A percentile compares a stretch with the other conserved stretches of the same genome.
These are phyloP conservation scores for Amylostereum areolatum DNA, from an alignment of 1,284 basidiomycete genomes.

Conservation along the genomic window DNA sequence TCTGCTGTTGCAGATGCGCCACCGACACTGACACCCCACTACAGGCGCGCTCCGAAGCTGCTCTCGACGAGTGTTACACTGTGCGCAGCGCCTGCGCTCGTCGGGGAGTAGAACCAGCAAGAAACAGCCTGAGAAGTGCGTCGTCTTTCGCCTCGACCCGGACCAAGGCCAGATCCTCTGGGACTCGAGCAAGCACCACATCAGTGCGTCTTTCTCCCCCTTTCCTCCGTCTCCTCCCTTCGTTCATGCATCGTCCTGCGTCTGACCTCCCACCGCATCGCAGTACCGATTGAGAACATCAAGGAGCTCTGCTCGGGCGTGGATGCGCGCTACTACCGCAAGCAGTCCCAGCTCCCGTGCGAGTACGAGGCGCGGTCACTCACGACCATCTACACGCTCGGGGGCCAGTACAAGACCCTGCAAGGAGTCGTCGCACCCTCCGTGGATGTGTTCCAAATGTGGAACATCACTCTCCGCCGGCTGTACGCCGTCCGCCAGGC, in stretches of 20 bases:
- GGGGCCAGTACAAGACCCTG: conserved; percentile 84
- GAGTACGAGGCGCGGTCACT: conserved; percentile 68
- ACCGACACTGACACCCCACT: too few relatives aligned
- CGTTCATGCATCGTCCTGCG: too few relatives aligned
- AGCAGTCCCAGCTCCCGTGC: conserved; percentile 63
- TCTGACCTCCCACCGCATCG: too few relatives aligned
- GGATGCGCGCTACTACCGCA: conserved; percentile 74
- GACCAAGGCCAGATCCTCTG: conserved; percentile 81
- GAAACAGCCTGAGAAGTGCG: conserved; percentile 74
- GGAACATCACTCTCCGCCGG: conserved; percentile 57
- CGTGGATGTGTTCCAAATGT: conserved; percentile 61
- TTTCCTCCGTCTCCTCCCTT: too few relatives aligned
- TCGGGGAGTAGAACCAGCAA: too few relatives aligned
- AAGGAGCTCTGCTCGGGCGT: conserved; percentile 84
- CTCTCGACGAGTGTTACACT: too few relatives aligned
- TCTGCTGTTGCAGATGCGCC: too few relatives aligned
- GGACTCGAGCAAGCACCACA: conserved; percentile 73
- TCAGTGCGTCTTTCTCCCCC: conserved; percentile 49
- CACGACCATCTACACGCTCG: conserved; percentile 72
- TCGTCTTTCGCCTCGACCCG: conserved; percentile 71
- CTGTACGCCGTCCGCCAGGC: conserved; percentile 58
- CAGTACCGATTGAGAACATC: conserved; percentile 87
- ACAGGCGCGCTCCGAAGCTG: too few relatives aligned
- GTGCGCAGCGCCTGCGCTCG: too few relatives aligned
- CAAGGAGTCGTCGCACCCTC: conserved; percentile 84